These are phyloP conservation scores for Lodderomyces jiufengensis DNA, from an alignment of 1,139 yeast genomes.

Conservation along the genomic window DNA sequence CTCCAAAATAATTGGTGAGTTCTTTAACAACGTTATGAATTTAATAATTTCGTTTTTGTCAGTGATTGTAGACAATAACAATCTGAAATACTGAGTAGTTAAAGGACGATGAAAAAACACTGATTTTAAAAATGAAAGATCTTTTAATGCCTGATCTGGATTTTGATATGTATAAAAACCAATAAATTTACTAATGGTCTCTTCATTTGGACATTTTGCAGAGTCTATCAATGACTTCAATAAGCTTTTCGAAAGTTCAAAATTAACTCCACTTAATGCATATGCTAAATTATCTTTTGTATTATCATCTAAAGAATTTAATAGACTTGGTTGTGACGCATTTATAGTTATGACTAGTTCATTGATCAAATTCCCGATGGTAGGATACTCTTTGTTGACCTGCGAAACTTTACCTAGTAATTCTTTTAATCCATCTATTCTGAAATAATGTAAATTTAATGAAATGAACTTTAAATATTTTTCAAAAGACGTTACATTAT, in stretches of 20 bases:
- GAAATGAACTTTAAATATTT: conserved; percentile 18
- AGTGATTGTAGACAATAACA: conserved; percentile 23
- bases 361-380: not conserved
- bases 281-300: conserved; percentile 27
- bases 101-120: conserved; percentile 26
- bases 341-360: conserved; percentile 4
- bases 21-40: conserved; percentile 16
- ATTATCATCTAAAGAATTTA: conserved; percentile 18
- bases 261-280: conserved; percentile 21
- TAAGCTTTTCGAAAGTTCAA: conserved; percentile 17
- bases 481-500: conserved; percentile 2
- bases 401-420: conserved; percentile 10
- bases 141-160: conserved; percentile 16
- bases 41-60: conserved; percentile 30
- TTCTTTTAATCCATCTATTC: conserved; percentile 20
- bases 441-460: conserved; percentile 16
- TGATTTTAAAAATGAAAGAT: conserved; percentile 29
- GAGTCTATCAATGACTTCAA: conserved; percentile 19
- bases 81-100: conserved; percentile 17
- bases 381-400: not conserved
- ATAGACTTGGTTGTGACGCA: conserved; percentile 12
- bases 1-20: conserved; percentile 11
- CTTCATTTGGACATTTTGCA: conserved; percentile 24
- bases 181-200: conserved; percentile 23
- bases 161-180: conserved; percentile 12